Evolutionary conservation across 2,329 filamentous ascomycete genomes (phyloP).

Genomic region (Paradendryphiella salina): DNA sequence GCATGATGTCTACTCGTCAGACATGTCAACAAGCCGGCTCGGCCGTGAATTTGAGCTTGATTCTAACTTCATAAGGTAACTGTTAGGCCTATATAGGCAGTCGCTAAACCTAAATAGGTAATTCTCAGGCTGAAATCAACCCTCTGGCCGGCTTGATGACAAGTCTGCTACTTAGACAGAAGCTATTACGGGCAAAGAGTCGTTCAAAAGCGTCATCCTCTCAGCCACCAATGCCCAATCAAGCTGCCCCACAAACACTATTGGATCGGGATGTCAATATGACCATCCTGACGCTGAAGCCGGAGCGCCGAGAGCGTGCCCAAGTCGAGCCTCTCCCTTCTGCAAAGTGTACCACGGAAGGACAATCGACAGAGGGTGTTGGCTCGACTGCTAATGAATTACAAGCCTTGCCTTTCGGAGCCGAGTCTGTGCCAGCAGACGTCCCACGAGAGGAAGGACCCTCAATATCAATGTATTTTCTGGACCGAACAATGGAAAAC

Average conservation of each 20-base stretch:
- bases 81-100: too few relatives aligned
- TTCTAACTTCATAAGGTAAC: too few relatives aligned
- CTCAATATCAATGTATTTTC: not conserved
- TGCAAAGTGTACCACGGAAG: slow-evolving; percentile 6
- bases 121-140: too few relatives aligned
- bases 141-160: too few relatives aligned
- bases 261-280: not conserved
- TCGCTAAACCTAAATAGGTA: too few relatives aligned
- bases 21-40: too few relatives aligned
- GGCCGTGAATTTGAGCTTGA: too few relatives aligned
- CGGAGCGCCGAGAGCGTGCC: slow-evolving; percentile 2
- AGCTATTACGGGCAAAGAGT: not conserved
- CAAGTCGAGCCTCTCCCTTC: slow-evolving; percentile 1
- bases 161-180: slow-evolving; percentile 4
- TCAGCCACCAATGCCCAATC: not conserved
- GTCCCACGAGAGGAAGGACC: not conserved
- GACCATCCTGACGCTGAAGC: not conserved
- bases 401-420: not conserved
- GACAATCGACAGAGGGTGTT: not conserved
- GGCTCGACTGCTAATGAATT: not conserved
- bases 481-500: not conserved
- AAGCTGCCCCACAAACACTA: not conserved
- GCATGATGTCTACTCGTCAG: too few relatives aligned
- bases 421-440: not conserved
- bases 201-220: not conserved